Percentiles rank a stretch among this genome's conserved stretches.
Evolutionary conservation across 2,329 filamentous ascomycete species (phyloP).

Genomic region (Thielaviopsis punctulata): DNA sequence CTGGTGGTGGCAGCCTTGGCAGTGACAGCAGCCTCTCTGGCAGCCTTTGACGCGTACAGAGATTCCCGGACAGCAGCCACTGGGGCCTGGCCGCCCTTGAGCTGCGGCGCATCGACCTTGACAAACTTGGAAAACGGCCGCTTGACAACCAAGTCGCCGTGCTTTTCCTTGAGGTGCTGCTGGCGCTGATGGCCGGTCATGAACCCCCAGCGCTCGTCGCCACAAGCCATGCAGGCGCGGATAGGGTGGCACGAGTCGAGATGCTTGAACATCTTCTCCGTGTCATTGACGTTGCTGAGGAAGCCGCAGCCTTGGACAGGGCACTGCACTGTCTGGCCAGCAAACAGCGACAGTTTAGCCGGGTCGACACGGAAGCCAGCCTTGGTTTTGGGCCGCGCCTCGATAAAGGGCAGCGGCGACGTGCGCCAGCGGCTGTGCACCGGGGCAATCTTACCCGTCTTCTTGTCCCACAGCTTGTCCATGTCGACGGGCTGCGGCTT

Average conservation of each 20-base stretch:
- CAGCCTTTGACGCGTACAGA: not conserved
- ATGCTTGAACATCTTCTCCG: not conserved
- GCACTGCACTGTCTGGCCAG: constrained; percentile 1
- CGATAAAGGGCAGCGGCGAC: not conserved
- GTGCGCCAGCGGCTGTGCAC: constrained; percentile 3
- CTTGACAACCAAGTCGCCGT: not conserved
- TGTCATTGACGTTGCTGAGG: not conserved
- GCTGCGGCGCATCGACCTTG: not conserved
- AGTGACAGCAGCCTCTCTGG: not conserved
- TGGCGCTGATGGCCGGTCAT: not conserved
- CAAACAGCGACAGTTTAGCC: not conserved
- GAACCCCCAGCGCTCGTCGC: not conserved
- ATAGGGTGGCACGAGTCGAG: constrained; percentile 3
- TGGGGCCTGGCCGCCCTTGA: not conserved
- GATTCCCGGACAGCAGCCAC: not conserved
- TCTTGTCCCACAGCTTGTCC: not conserved
- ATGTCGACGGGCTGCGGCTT: not conserved
- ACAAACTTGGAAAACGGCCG: not conserved
- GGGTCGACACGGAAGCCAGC: constrained; percentile 5
- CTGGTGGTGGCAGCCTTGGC: too few species aligned
- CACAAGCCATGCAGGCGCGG: not conserved
- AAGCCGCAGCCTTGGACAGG: constrained; percentile 7
- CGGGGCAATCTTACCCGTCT: constrained; percentile 1
- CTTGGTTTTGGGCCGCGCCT: not conserved
- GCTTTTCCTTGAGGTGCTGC: not conserved